phyloP scores from a whole-genome alignment of 148 eudicot genomes.

The Oxyria digyna region DNA sequence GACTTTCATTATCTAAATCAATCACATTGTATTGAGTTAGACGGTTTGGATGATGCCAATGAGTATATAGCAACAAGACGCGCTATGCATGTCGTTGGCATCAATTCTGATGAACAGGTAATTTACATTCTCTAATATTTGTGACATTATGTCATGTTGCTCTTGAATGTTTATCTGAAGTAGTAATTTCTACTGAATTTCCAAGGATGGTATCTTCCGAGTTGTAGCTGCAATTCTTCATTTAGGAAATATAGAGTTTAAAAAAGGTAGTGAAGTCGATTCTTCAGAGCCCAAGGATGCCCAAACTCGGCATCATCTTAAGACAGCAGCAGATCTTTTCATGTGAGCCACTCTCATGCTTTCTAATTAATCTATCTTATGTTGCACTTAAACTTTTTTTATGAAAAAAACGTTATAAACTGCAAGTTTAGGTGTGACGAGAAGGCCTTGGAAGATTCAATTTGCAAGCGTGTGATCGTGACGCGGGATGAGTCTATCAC shows the following conservation, averaged over 20 bases:
- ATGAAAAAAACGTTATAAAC: conserved; percentile 2
- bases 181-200: neutral
- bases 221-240: conserved; percentile 96
- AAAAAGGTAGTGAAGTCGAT: conserved; percentile 62
- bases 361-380: neutral
- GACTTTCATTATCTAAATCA: conserved; percentile 85
- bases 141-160: neutral
- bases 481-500: conserved; percentile 91
- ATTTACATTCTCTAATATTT: neutral
- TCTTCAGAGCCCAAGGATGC: conserved; percentile 84
- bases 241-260: conserved; percentile 82
- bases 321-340: conserved; percentile 67
- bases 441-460: conserved; percentile 79
- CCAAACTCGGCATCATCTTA: conserved; percentile 63
- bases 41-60: conserved; percentile 61
- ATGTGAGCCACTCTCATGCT: conserved; percentile 31
- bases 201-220: conserved; percentile 87
- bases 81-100: conserved; percentile 93
- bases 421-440: conserved; percentile 71
- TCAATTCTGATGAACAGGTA: conserved; percentile 80
- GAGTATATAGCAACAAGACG: conserved; percentile 73
- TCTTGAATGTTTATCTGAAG: neutral
- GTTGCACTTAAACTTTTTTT: neutral
- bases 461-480: conserved; percentile 86
- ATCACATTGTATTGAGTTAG: conserved; percentile 61